Conservation (phyloP, 176 grass and related monocot genomes). For the Rhipidocladum racemiflorum region DNA sequence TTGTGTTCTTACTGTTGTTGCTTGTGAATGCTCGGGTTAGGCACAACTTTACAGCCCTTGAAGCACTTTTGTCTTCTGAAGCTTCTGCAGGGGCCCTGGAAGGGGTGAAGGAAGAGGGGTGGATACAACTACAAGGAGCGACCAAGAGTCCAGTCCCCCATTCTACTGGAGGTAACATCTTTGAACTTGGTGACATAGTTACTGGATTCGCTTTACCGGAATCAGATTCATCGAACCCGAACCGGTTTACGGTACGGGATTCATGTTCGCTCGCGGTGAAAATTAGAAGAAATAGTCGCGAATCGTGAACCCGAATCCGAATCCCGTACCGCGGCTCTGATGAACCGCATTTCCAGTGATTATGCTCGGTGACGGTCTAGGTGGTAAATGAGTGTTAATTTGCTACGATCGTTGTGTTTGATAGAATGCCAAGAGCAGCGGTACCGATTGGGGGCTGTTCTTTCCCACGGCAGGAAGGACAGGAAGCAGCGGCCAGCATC, state of each 20-base stretch:
- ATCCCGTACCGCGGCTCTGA: no score
- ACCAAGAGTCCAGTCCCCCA: neutral
- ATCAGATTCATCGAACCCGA: no score
- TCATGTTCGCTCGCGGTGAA: no score
- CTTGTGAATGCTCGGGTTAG: slow-evolving; percentile 7
- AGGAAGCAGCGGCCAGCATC: slow-evolving; percentile 39
- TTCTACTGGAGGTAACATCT: slow-evolving; percentile 23
- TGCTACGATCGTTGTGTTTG: slow-evolving; percentile 22
- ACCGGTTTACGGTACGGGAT: no score
- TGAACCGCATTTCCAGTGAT: no score
- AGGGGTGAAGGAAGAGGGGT: slow-evolving; percentile 16
- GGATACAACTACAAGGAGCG: slow-evolving; percentile 3
- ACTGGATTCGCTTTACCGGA: no score
- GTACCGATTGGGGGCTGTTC: slow-evolving; percentile 17
- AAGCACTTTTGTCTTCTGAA: slow-evolving; percentile 27
- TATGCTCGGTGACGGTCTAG: neutral
- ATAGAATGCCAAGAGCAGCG: slow-evolving; percentile 54
- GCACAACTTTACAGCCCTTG: neutral
- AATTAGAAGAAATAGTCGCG: no score
- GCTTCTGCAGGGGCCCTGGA: slow-evolving; percentile 24
- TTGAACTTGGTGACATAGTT: slow-evolving; percentile 1
- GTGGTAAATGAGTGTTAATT: neutral
- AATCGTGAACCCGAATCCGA: no score
- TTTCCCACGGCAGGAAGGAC: slow-evolving; percentile 40
- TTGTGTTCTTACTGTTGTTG: neutral